These are phyloP conservation scores for Colletotrichum limetticola DNA, from an alignment of 2,329 filamentous ascomycete genomes.

Conservation along the genomic window DNA sequence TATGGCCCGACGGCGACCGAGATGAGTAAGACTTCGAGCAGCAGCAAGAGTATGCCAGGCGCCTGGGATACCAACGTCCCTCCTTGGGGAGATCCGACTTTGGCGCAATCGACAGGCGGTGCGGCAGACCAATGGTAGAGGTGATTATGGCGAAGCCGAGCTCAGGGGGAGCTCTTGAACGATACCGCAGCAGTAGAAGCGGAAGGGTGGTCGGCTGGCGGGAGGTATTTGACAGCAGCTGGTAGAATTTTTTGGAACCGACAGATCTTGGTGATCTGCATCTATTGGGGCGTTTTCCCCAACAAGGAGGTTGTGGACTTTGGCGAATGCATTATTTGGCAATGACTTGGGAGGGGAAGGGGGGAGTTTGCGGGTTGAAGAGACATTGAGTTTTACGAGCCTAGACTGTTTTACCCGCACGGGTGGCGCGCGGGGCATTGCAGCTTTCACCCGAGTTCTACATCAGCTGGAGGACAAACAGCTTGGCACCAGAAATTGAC, in stretches of 20 bases:
- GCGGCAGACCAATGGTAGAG: constrained; percentile 22
- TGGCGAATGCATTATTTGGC: background rate
- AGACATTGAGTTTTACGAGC: background rate
- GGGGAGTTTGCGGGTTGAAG: background rate
- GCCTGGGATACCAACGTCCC: constrained; percentile 18
- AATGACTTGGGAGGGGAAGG: background rate
- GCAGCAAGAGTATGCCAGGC: constrained; percentile 36
- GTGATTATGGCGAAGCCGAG: background rate
- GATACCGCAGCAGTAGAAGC: background rate
- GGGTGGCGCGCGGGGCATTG: background rate
- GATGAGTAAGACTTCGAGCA: constrained; percentile 25
- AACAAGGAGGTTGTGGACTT: background rate
- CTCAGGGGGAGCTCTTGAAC: background rate
- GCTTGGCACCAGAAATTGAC: background rate
- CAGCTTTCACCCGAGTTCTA: background rate
- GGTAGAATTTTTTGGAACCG: background rate
- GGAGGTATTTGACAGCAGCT: background rate
- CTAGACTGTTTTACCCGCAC: background rate
- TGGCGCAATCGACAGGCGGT: constrained; percentile 28
- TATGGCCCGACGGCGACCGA: constrained; percentile 21
- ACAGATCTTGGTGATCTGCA: background rate
- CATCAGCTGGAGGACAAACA: background rate
- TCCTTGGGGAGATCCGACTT: constrained; percentile 28
- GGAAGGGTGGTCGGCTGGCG: background rate
- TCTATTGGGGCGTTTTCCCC: background rate